These are phyloP conservation scores for Cryptococcus amylolentus DNA, from an alignment of 1,284 basidiomycete genomes.

Conservation along the genomic window DNA sequence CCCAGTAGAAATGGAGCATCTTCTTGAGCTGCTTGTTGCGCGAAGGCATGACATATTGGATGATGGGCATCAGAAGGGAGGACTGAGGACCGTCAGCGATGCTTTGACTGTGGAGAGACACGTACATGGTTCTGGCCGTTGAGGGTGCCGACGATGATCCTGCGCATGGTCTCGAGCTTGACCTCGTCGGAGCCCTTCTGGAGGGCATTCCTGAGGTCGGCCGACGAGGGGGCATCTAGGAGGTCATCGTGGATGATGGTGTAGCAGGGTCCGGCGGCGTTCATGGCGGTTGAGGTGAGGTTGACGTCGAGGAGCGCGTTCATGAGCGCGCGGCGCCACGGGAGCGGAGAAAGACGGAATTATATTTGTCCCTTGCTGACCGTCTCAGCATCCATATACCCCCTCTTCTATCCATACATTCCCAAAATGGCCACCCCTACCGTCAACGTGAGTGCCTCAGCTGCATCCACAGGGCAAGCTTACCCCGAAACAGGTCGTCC, in stretches of 20 bases:
- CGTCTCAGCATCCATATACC: not conserved
- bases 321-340: slow-evolving; percentile 3
- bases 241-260: slow-evolving; percentile 77
- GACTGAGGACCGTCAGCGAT: slow-evolving; percentile 57
- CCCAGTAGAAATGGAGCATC: slow-evolving; percentile 98
- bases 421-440: slow-evolving; percentile 45
- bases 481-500: slow-evolving; percentile 68
- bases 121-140: slow-evolving; percentile 77
- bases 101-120: not conserved
- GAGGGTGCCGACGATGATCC: slow-evolving; percentile 91
- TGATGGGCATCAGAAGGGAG: slow-evolving; percentile 91
- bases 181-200: slow-evolving; percentile 93
- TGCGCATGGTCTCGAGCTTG: slow-evolving; percentile 94
- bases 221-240: slow-evolving; percentile 67
- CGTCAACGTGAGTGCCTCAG: slow-evolving; percentile 32
- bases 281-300: slow-evolving; percentile 35
- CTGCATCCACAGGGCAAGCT: not conserved
- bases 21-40: slow-evolving; percentile 98
- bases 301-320: not conserved
- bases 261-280: slow-evolving; percentile 61
- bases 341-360: not conserved
- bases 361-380: not conserved
- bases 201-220: slow-evolving; percentile 79
- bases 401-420: not conserved
- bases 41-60: slow-evolving; percentile 94